Evolutionary conservation across 192 early-diverging fungal species (phyloP).

Genomic region (Backusella luteola): DNA sequence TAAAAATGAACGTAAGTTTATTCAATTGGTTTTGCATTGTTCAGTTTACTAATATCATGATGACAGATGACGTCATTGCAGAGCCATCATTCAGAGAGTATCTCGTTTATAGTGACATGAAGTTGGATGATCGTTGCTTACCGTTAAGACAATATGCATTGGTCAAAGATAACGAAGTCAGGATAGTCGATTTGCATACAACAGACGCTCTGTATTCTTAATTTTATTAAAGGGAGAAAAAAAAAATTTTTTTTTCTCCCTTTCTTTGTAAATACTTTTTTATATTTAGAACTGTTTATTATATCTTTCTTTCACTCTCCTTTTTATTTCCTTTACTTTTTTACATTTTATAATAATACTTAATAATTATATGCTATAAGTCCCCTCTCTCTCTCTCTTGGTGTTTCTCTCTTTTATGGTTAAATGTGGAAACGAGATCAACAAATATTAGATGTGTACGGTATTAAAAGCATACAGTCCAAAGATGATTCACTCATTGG

Average conservation of each 20-base stretch:
- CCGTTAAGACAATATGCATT: conserved; percentile 47
- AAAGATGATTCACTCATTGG: neutral
- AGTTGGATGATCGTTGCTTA: conserved; percentile 7
- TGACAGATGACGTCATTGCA: conserved; percentile 45
- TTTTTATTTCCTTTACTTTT: neutral
- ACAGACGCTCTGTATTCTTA: conserved; percentile 31
- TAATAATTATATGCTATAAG: neutral
- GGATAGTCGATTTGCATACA: conserved; percentile 41
- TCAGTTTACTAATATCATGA: neutral
- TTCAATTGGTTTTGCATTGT: too few relatives aligned
- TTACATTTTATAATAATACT: neutral
- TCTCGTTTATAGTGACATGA: conserved; percentile 38
- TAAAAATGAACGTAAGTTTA: conserved; percentile 45
- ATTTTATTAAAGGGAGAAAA: neutral
- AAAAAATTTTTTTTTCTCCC: neutral
- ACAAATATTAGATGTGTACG: neutral
- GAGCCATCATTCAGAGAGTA: conserved; percentile 58
- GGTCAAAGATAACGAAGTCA: conserved; percentile 46
- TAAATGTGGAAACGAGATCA: conserved; percentile 8
- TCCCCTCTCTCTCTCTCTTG: neutral
- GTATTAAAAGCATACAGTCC: neutral
- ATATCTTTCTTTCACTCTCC: neutral
- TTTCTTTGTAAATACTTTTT: neutral
- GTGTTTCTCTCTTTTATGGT: neutral
- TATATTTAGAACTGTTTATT: neutral